Evolutionary conservation across 805 yeast genomes (phyloP).

Genomic region (Metschnikowia henanensis): DNA sequence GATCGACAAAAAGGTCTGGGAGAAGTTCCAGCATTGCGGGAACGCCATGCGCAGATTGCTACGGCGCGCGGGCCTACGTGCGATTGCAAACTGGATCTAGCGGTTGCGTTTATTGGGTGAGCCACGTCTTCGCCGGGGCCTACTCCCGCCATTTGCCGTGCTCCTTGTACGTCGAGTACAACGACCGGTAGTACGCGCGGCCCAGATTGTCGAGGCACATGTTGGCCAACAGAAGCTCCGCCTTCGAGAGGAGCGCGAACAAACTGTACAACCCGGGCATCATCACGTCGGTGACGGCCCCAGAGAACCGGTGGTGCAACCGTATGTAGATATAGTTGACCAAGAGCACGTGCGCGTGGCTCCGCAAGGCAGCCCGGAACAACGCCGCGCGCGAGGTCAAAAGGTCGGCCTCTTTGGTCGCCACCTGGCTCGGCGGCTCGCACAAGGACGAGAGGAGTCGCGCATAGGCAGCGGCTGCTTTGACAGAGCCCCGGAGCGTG

Average conservation of each 20-base stretch:
- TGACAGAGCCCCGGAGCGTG: slow-evolving; percentile 1
- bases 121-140: too few species aligned
- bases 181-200: slow-evolving; percentile 59
- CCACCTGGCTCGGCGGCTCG: slow-evolving; percentile 56
- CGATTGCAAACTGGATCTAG: slow-evolving; percentile 1
- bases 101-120: background rate
- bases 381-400: slow-evolving; percentile 56
- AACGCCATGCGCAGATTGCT: background rate
- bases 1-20: slow-evolving; percentile 39
- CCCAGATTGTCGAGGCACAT: slow-evolving; percentile 69
- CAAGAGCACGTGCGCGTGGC: slow-evolving; percentile 58
- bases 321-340: slow-evolving; percentile 57
- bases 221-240: slow-evolving; percentile 63
- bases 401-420: slow-evolving; percentile 28
- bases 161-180: slow-evolving; percentile 72
- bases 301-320: slow-evolving; percentile 48
- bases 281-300: slow-evolving; percentile 47
- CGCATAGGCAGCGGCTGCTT: slow-evolving; percentile 46
- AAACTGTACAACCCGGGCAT: slow-evolving; percentile 57
- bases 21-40: slow-evolving; percentile 5
- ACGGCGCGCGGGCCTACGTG: slow-evolving; percentile 2
- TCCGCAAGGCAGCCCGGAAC: slow-evolving; percentile 62
- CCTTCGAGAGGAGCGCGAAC: slow-evolving; percentile 66
- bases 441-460: slow-evolving; percentile 68
- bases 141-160: slow-evolving; percentile 78